Conservation (phyloP, 805 yeast species). For the Cyberlindnera subsufficiens region DNA sequence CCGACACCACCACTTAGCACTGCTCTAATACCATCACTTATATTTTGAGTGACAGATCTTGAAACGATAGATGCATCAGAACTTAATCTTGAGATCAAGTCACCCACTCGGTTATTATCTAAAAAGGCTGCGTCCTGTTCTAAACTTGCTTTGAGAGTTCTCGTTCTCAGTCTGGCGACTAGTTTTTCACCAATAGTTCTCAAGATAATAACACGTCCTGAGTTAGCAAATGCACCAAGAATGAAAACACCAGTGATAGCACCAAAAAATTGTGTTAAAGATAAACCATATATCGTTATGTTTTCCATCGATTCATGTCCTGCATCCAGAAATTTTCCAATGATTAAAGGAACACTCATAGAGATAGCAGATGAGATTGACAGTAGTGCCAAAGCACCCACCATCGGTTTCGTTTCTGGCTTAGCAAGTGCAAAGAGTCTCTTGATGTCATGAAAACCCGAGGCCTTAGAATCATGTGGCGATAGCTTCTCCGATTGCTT, state of each 20-base stretch:
- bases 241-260: conserved; percentile 58
- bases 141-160: conserved; percentile 69
- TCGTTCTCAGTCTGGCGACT: conserved; percentile 76
- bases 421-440: conserved; percentile 50
- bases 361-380: conserved; percentile 70
- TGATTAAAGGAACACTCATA: conserved; percentile 74
- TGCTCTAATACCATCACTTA: conserved; percentile 89
- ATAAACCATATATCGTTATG: conserved; percentile 45
- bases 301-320: conserved; percentile 24
- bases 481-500: conserved; percentile 18
- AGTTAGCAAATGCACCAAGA: conserved; percentile 73
- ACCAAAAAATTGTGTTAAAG: conserved; percentile 57
- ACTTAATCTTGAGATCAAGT: conserved; percentile 79
- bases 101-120: conserved; percentile 88
- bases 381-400: conserved; percentile 58
- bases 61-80: conserved; percentile 88
- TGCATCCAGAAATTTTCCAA: conserved; percentile 80
- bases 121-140: conserved; percentile 86
- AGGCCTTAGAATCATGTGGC: conserved; percentile 28
- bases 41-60: conserved; percentile 78
- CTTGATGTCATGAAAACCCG: conserved; percentile 29
- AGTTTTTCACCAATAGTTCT: conserved; percentile 81
- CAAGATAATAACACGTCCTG: conserved; percentile 70
- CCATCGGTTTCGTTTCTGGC: conserved; percentile 49
- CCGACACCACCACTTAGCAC: conserved; percentile 81